Conservation (phyloP, 345 rosid species). For the Fremontodendron californicum region DNA sequence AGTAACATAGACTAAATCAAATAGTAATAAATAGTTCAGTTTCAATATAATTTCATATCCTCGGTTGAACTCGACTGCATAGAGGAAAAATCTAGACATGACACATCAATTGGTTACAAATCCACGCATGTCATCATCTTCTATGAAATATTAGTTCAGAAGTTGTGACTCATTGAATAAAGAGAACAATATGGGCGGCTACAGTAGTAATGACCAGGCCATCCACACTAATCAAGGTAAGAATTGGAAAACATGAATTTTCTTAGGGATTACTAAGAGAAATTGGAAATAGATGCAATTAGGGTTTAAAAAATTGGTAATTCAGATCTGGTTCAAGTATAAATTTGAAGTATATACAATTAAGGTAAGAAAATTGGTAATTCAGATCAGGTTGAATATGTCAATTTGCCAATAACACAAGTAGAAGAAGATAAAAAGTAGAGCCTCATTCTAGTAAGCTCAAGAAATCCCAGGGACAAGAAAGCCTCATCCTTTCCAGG, state of each 20-base stretch:
- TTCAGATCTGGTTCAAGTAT: not conserved
- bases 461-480: not conserved
- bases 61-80: not conserved
- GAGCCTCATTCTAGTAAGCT: not conserved
- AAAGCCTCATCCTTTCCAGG: not conserved
- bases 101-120: not conserved
- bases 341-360: not conserved
- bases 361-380: not conserved
- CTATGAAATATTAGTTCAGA: not conserved
- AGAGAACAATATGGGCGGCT: not conserved
- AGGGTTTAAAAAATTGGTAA: not conserved
- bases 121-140: not conserved
- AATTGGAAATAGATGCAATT: not conserved
- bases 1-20: not conserved
- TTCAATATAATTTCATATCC: not conserved
- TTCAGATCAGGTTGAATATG: not conserved
- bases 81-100: not conserved
- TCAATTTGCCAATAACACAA: not conserved
- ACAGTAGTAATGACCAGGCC: not conserved
- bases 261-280: not conserved
- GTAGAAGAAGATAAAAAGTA: not conserved
- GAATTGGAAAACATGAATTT: not conserved
- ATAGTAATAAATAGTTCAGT: not conserved
- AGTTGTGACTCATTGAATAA: not conserved
- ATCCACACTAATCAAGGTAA: not conserved